Conservation (phyloP, 441 rosid genomes). For the Gossypium davidsonii region DNA sequence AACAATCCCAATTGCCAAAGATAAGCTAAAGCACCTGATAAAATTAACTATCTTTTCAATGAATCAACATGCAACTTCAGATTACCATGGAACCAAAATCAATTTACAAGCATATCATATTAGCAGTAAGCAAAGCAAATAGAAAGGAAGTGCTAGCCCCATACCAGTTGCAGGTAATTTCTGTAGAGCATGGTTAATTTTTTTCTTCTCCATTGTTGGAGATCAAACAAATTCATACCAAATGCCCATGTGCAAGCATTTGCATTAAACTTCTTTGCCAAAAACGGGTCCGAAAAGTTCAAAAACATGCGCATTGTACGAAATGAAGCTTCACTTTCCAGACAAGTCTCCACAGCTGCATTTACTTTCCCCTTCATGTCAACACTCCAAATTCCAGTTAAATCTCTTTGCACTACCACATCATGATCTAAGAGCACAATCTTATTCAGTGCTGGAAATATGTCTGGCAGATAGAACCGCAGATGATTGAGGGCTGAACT, state of each 20-base stretch:
- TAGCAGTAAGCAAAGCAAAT: neutral
- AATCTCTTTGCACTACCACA: constrained; percentile 77
- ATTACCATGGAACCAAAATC: neutral
- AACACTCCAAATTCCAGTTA: constrained; percentile 59
- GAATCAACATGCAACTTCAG: neutral
- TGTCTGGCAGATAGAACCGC: constrained; percentile 78
- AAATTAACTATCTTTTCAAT: neutral
- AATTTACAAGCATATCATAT: neutral
- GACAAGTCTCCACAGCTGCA: constrained; percentile 88
- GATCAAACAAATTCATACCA: constrained; percentile 88
- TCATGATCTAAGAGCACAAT: constrained; percentile 83
- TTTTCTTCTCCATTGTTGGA: constrained; percentile 70
- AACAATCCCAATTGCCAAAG: neutral
- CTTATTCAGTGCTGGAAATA: constrained; percentile 69
- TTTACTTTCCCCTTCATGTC: constrained; percentile 76
- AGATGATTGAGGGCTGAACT: constrained; percentile 70
- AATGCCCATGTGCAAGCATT: constrained; percentile 90
- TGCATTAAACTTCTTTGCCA: constrained; percentile 50
- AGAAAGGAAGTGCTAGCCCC: constrained; percentile 9
- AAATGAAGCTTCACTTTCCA: constrained; percentile 49
- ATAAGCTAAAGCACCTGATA: neutral
- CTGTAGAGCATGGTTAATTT: constrained; percentile 60
- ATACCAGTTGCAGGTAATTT: constrained; percentile 66
- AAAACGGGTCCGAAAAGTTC: constrained; percentile 66
- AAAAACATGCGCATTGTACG: constrained; percentile 55